Conservation (phyloP, 306 rosid genomes). For the Corylus americana region DNA sequence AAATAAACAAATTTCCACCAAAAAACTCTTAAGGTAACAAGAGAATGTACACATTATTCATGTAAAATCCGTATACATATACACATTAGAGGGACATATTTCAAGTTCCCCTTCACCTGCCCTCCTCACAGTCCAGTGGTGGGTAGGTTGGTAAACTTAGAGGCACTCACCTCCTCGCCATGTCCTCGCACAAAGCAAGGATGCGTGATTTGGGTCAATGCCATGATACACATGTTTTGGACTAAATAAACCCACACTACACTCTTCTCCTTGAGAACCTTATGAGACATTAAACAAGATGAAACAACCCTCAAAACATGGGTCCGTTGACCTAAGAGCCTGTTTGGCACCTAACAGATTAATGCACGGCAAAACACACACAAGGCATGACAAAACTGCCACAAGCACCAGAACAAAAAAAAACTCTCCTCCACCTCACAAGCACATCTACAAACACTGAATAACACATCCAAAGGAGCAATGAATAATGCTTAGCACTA, state of each 20-base stretch:
- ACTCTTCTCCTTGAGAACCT: constrained; percentile 3
- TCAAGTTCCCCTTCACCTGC: background rate
- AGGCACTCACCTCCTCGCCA: background rate
- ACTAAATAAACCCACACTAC: background rate
- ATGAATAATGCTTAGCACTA: background rate
- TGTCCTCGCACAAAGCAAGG: background rate
- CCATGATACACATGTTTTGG: background rate
- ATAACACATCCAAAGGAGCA: background rate
- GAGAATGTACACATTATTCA: background rate
- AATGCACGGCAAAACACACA: background rate
- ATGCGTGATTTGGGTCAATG: constrained; percentile 2
- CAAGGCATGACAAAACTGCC: background rate
- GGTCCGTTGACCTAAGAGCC: background rate
- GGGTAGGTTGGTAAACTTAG: constrained; percentile 4
- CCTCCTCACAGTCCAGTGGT: background rate
- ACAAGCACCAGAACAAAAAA: background rate
- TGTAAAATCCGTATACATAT: background rate
- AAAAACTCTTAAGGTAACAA: background rate
- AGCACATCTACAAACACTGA: background rate
- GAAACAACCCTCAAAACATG: background rate
- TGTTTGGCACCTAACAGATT: constrained; percentile 2
- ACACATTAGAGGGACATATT: background rate
- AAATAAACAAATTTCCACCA: background rate
- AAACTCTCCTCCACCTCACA: background rate
- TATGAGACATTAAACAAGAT: background rate